Evolutionary conservation across 2,329 filamentous ascomycete genomes (phyloP), one percentile per base, ranked within the genome.

Genomic region (Fusarium camptoceras): DNA sequence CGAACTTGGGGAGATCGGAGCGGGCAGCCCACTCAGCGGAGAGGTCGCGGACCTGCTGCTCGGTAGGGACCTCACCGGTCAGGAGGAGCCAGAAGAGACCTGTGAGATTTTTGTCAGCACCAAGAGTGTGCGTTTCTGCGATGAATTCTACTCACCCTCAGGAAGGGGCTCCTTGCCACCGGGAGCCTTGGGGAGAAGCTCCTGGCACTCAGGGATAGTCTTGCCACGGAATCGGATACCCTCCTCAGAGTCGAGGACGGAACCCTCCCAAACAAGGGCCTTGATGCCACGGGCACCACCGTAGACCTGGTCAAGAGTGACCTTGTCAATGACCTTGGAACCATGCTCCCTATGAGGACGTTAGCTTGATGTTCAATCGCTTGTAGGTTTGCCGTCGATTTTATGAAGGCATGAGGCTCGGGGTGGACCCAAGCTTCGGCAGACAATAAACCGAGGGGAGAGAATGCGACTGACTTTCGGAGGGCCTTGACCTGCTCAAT

Each of bases 1-100:
- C 89, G 85, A 97, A 98, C 87, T 97, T 97, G 86, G 96, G 96
- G 76, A 99, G 86, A 79, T 97, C 94, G 84, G 96, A 94, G 79
- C 96, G 94, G 81, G 96, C 96, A 81, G 96, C 96, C 96, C 95
- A 98, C 86, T 99, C 96, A 71, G 96, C 95, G 75, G 96, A 98
- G 75, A 99, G 92, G 80, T 97, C 94, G 82, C 94, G 94, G 79
- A 98, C 96, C 88, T 99, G 96, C 87, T 98, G 93, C 88, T 98
- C 96, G 75, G 91, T 92, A 77, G 96, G 96, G 75, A 99, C 93
- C 89, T 99, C 96, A 76, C 96, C 96, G 73, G 96, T 99, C 83
- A 99, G 84, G 81, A 99, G 93, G 77, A 99, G 92, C 96, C 96
- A 99, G 92, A 99, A 99, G 81, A 99, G 94, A 89, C 95, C 91